Conservation (phyloP, 306 rosid species). For the Phaseolus lunatus region DNA sequence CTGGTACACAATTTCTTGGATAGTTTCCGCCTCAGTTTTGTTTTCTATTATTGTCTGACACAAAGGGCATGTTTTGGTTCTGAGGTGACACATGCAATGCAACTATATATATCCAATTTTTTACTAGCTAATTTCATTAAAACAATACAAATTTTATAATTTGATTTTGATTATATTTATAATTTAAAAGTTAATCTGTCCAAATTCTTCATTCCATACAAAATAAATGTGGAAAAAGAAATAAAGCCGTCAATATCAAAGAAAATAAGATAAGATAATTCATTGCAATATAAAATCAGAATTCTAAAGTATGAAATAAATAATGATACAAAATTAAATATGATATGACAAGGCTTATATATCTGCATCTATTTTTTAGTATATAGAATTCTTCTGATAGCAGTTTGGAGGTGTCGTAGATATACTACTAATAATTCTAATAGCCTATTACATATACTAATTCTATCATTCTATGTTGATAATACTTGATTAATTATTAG, state of each 20-base stretch:
- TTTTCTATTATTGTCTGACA: background rate
- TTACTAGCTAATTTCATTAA: background rate
- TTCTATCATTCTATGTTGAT: background rate
- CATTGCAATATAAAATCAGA: background rate
- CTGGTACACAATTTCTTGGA: conserved; percentile 63
- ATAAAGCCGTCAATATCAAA: background rate
- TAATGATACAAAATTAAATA: background rate
- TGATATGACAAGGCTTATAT: background rate
- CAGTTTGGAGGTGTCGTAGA: background rate
- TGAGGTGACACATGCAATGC: background rate
- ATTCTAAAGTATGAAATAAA: background rate
- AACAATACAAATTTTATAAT: background rate
- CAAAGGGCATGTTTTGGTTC: background rate
- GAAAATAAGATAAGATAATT: background rate
- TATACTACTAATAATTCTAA: background rate
- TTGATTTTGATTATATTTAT: conserved; percentile 3
- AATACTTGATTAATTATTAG: background rate
- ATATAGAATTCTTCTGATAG: background rate
- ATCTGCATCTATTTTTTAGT: background rate
- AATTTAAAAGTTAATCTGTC: background rate
- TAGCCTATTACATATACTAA: background rate
- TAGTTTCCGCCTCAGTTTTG: conserved; percentile 12
- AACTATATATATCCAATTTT: background rate
- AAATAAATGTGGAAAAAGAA: background rate
- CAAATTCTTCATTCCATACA: background rate